These are phyloP conservation scores for Coemansia sp. DNA, from an alignment of 192 early-diverging fungal genomes.

Conservation along the genomic window DNA sequence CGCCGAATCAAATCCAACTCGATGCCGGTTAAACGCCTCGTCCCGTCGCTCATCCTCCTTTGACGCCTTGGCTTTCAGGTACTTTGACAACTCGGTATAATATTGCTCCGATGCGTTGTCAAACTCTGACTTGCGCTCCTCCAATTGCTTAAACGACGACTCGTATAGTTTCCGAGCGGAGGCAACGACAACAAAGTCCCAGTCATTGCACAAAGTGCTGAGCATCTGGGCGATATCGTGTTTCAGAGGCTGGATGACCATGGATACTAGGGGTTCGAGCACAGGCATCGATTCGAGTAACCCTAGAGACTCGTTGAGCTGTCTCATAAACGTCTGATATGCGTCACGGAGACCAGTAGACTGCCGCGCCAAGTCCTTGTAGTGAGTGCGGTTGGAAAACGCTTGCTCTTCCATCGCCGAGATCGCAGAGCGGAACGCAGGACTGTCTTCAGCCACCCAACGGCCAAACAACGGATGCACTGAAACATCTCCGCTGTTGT, in stretches of 20 bases:
- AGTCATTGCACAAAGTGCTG: slow-evolving; percentile 39
- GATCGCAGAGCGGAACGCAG: slow-evolving; percentile 39
- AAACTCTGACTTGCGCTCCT: slow-evolving; percentile 42
- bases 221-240: slow-evolving; percentile 38
- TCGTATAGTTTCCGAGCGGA: slow-evolving; percentile 37
- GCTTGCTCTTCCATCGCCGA: slow-evolving; percentile 38
- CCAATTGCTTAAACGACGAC: slow-evolving; percentile 31
- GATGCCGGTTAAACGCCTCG: slow-evolving; percentile 23
- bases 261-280: slow-evolving; percentile 22
- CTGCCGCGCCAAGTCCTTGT: slow-evolving; percentile 39
- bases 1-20: slow-evolving; percentile 27
- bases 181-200: slow-evolving; percentile 38
- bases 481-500: slow-evolving; percentile 1
- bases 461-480: slow-evolving; percentile 44
- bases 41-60: slow-evolving; percentile 32
- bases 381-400: slow-evolving; percentile 21
- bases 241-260: slow-evolving; percentile 33
- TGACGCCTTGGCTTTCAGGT: slow-evolving; percentile 34
- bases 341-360: slow-evolving; percentile 32
- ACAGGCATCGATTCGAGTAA: slow-evolving; percentile 17
- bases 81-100: slow-evolving; percentile 38
- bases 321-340: slow-evolving; percentile 37
- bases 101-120: slow-evolving; percentile 27
- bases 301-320: slow-evolving; percentile 19
- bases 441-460: slow-evolving; percentile 49